Evolutionary conservation across 495 filamentous ascomycete genomes (phyloP).

Genomic region (Venustampulla echinocandica): DNA sequence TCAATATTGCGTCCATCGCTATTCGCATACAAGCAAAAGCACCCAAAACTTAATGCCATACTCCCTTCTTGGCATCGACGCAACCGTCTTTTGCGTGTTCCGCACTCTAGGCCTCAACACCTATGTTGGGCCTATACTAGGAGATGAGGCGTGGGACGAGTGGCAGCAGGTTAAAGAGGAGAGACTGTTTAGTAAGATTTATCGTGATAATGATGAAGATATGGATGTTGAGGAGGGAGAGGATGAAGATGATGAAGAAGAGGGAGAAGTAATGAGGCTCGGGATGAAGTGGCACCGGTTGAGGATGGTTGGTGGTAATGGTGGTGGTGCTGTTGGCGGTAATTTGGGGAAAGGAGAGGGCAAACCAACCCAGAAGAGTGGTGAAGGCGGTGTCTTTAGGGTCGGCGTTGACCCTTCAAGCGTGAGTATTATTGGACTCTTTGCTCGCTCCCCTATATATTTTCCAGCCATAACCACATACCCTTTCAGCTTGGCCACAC

Average conservation of each 20-base stretch:
- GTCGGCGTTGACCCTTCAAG: neutral
- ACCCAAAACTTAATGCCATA: neutral
- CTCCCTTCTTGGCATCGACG: slow-evolving; percentile 1
- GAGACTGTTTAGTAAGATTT: neutral
- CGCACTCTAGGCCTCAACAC: neutral
- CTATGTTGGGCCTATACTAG: neutral
- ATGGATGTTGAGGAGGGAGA: neutral
- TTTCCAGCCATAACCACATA: neutral
- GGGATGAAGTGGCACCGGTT: neutral
- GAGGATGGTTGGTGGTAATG: neutral
- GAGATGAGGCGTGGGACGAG: slow-evolving; percentile 2
- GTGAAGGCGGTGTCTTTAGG: neutral
- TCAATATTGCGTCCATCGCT: neutral
- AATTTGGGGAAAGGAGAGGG: neutral
- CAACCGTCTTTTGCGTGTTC: slow-evolving; percentile 1
- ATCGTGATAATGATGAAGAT: neutral
- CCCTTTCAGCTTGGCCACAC: neutral
- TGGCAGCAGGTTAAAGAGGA: neutral
- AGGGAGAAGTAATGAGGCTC: neutral
- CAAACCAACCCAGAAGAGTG: neutral
- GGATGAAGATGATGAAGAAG: neutral
- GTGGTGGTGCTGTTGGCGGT: no score
- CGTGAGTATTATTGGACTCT: neutral
- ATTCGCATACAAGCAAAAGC: neutral
- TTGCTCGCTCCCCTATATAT: neutral